Percentiles rank a stretch among this genome's conserved stretches.
Evolutionary conservation across 148 eudicot genomes (phyloP).

Genomic region (Camellia lanceoleosa): DNA sequence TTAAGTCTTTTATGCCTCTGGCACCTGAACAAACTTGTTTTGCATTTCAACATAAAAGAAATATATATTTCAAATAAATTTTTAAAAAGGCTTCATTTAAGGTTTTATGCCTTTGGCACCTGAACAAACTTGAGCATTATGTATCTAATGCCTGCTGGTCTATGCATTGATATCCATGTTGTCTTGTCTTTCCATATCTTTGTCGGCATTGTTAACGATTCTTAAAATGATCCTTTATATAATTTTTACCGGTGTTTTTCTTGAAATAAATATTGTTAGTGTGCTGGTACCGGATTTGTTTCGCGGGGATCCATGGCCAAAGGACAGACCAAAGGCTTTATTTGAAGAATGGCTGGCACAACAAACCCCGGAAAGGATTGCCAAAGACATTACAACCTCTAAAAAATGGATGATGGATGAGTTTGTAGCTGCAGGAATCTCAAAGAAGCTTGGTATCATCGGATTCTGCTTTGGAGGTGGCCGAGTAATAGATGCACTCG

Average conservation of each 20-base stretch:
- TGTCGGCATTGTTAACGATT: not conserved
- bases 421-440: slow-evolving; percentile 55
- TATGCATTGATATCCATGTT: not conserved
- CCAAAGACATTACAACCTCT: slow-evolving; percentile 46
- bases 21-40: too few relatives aligned
- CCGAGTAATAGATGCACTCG: slow-evolving; percentile 61
- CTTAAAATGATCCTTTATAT: not conserved
- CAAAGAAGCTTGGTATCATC: slow-evolving; percentile 68
- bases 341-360: slow-evolving; percentile 59
- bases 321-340: slow-evolving; percentile 31
- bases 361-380: slow-evolving; percentile 42
- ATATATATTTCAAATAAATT: too few relatives aligned
- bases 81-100: too few relatives aligned
- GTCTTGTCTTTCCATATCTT: not conserved
- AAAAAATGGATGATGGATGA: slow-evolving; percentile 76
- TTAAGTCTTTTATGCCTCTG: too few relatives aligned
- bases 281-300: slow-evolving; percentile 91
- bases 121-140: too few relatives aligned
- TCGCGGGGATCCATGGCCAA: slow-evolving; percentile 76
- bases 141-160: not conserved
- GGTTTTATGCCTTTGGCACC: too few relatives aligned
- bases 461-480: slow-evolving; percentile 96
- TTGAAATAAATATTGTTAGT: slow-evolving; percentile 35
- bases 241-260: slow-evolving; percentile 6
- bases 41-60: too few relatives aligned